Evolutionary conservation across 2,329 filamentous ascomycete genomes (phyloP).

Genomic region (Zalaria obscura): DNA sequence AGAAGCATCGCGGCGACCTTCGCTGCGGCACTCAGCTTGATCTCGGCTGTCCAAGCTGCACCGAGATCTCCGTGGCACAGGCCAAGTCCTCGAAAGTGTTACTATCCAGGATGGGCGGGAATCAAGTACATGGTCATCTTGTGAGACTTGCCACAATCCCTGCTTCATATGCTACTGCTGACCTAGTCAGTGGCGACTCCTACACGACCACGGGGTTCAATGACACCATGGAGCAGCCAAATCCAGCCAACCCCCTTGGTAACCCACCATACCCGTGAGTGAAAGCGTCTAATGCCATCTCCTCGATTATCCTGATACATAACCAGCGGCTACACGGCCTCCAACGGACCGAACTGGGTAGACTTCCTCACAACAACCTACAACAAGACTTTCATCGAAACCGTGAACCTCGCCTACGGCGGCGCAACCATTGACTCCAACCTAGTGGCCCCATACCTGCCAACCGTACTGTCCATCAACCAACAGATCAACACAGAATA

Average conservation of each 20-base stretch:
- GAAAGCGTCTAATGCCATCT: not conserved
- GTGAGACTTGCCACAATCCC: slow-evolving; percentile 2
- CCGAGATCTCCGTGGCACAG: not conserved
- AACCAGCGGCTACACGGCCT: slow-evolving; percentile 11
- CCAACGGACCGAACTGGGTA: slow-evolving; percentile 40
- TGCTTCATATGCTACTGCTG: not conserved
- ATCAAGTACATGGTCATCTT: slow-evolving; percentile 15
- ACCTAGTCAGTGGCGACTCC: slow-evolving; percentile 36
- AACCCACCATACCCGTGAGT: slow-evolving; percentile 39
- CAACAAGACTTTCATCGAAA: slow-evolving; percentile 30
- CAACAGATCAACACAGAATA: slow-evolving; percentile 35
- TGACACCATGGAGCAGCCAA: slow-evolving; percentile 36
- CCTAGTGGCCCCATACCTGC: slow-evolving; percentile 36
- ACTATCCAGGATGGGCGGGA: slow-evolving; percentile 11
- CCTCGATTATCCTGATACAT: not conserved
- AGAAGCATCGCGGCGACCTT: not conserved
- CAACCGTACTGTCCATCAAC: slow-evolving; percentile 35
- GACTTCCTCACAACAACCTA: slow-evolving; percentile 33
- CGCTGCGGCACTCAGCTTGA: not conserved
- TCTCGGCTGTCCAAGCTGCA: not conserved
- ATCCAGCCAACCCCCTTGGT: slow-evolving; percentile 41
- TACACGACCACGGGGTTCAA: slow-evolving; percentile 48
- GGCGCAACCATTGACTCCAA: slow-evolving; percentile 28
- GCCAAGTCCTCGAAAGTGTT: not conserved
- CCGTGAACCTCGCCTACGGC: slow-evolving; percentile 38